Evolutionary conservation across 768 basidiomycete species (phyloP), one percentile per base, ranked within the genome.

Genomic region (Boletellus ananiceps): DNA sequence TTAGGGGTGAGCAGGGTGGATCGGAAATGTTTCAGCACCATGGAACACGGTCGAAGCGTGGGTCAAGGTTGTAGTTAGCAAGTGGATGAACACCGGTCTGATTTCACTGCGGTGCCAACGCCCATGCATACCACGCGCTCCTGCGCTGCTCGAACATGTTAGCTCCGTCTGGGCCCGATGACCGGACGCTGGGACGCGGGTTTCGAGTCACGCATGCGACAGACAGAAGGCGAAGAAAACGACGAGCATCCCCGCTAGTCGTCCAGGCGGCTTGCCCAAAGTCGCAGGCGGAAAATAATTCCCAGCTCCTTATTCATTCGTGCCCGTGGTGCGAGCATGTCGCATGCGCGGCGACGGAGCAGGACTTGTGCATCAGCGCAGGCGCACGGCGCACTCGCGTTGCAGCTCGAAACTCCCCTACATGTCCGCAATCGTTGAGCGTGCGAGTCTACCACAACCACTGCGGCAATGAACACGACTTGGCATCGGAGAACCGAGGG

Each of bases 1-100:
- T 54, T 60, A 65, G 60, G 57, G 61, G 44, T 44, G 58, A 51
- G 27, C n/a, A 7, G 29, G 35, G 62, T 64, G 57, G 61, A 51
- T 64, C 57, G 47, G 50, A 61, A 61, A 57, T 44, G 46, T 60
- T 60, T 63, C 61, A 57, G 38, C 27, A 33, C 48, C 50, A 50
- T 49, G 50, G 47, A 45, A 56, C 40, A 44, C 42, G 46, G 50
- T 44, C 44, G 47, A 54, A 35, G 47, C 19, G 50, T 52, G 57
- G 51, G 48, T 55, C 51, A 41, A 49, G 40, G 37, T 45, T 27
- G 44, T 18, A 41, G 32, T 23, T 45, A 40, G 18, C 33, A 25
- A 25, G 46, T 55, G 55, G 55, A 48, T 52, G n/a, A 45, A 36
- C 32, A 44, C 16, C n/a, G 40, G 49, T 52, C 36, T 29, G 29